These are phyloP conservation scores for Echinochloa phyllopogon DNA, from an alignment of 176 grass and related monocot genomes.

Conservation along the genomic window DNA sequence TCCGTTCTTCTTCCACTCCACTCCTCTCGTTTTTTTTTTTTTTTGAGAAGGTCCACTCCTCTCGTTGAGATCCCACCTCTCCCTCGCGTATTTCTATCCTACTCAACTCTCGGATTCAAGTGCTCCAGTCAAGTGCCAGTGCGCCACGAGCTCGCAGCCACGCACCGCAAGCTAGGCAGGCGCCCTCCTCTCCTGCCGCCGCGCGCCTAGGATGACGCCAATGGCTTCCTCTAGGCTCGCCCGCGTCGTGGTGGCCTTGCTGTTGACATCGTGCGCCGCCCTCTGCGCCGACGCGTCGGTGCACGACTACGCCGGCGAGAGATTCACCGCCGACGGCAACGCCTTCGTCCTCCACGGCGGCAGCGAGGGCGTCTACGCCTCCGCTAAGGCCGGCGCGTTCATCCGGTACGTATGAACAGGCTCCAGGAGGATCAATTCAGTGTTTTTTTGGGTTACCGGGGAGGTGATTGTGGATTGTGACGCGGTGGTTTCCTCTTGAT, in stretches of 20 bases:
- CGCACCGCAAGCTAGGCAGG: background rate
- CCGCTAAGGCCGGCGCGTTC: conserved; percentile 56
- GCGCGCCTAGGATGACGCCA: conserved; percentile 27
- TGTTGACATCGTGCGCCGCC: conserved; percentile 7
- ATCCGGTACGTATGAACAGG: conserved; percentile 48
- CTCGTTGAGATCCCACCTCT: conserved; percentile 34
- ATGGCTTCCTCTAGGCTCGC: conserved; percentile 36
- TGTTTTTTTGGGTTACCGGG: background rate
- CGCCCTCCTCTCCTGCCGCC: conserved; percentile 10
- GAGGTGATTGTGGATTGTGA: background rate
- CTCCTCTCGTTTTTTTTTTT: conserved; percentile 12
- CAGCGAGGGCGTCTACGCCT: conserved; percentile 80
- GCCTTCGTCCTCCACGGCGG: conserved; percentile 76
- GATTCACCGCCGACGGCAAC: conserved; percentile 55
- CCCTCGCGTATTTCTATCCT: conserved; percentile 18
- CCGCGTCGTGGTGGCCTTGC: conserved; percentile 1
- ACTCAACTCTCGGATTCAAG: conserved; percentile 9
- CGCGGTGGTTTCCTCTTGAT: conserved; percentile 8
- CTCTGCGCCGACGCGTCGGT: conserved; percentile 61
- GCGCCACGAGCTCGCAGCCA: conserved; percentile 3
- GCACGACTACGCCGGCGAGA: conserved; percentile 69
- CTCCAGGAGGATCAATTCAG: background rate
- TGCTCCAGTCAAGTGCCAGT: conserved; percentile 19
- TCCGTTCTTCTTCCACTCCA: conserved; percentile 53
- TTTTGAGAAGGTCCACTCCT: too few species aligned